A percentile compares a stretch with the other conserved stretches of the same genome.
phyloP scores from a whole-genome alignment of 768 basidiomycete genomes.

The Antrodiella citrinella region DNA sequence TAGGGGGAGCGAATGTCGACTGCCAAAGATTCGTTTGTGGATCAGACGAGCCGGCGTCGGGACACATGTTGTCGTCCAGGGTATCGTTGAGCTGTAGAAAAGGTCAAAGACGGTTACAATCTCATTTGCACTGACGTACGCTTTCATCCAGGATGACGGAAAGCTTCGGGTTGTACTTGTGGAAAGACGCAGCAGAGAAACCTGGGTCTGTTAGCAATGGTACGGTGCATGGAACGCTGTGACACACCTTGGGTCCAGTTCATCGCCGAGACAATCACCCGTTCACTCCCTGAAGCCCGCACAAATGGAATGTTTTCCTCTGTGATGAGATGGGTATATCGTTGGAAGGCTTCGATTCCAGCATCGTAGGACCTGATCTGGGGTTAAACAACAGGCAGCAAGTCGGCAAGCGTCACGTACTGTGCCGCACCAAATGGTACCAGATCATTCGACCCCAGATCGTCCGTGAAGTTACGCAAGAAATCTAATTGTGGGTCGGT shows the following conservation, averaged over 20 bases:
- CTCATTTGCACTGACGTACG: too few relatives aligned
- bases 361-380: constrained; percentile 36
- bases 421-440: constrained; percentile 60
- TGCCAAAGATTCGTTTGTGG: constrained; percentile 45
- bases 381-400: not conserved
- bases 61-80: constrained; percentile 47
- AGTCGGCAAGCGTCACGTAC: constrained; percentile 30
- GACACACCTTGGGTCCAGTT: constrained; percentile 61
- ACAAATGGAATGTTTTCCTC: constrained; percentile 43
- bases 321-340: constrained; percentile 45
- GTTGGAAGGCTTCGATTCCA: constrained; percentile 40
- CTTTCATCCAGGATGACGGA: constrained; percentile 53
- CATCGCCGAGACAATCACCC: constrained; percentile 58
- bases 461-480: constrained; percentile 47
- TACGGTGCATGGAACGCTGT: not conserved
- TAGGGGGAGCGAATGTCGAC: constrained; percentile 42
- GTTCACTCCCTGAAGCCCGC: constrained; percentile 39
- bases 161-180: constrained; percentile 36
- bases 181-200: constrained; percentile 45
- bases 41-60: constrained; percentile 38
- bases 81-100: constrained; percentile 9
- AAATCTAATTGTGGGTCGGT: constrained; percentile 44
- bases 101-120: too few relatives aligned
- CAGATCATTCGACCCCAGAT: constrained; percentile 47
- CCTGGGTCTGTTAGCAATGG: constrained; percentile 31